Evolutionary conservation across 2,329 filamentous ascomycete genomes (phyloP), one percentile per base, ranked within the genome.

Genomic region (Microsporum audouinii): DNA sequence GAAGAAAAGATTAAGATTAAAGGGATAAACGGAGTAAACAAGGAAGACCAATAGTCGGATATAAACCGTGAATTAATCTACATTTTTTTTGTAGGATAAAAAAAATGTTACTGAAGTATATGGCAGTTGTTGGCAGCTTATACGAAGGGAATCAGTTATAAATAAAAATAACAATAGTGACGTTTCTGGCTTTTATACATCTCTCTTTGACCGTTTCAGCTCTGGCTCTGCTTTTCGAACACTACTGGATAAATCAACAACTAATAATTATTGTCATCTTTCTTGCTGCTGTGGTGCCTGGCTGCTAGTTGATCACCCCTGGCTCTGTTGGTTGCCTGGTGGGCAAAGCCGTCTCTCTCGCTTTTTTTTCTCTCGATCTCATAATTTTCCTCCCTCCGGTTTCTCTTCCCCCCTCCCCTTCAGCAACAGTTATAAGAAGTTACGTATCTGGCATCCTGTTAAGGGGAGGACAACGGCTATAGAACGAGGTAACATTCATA

Each of bases 11-110:
- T 47, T 53, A 47, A 58, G 31, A 47, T n/a, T 17, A 60, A 60
- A 43, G 14, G 49, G 33, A 51, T 41, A 53, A 53, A 51, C 41
- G 39, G 17, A 23, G 17, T 61, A 61, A 57, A 58, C 53, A 61
- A 58, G 29, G 36, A 41, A 55, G 29, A 55, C 8, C 5, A 14
- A 17, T 2, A 5, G 7, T n/a, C 17, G n/a, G 14, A 23, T 12
- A 43, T 14, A 47, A 27, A 23, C 17, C 17, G 17, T 47, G 6
- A 3, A 23, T 8, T 27, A 47, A 23, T 47, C n/a, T 5, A 47
- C 23, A 17, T 5, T 27, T 47, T 23, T 6, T 23, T 23, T 47
- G 17, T 17, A 17, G 17, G 17, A 17, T 17, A 17, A 47, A 5
- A 14, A 47, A 8, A 23, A 23, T 47, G 17, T 23, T 23, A 23